phyloP scores from a whole-genome alignment of 164 flowering plant species.

The Piper longum region DNA sequence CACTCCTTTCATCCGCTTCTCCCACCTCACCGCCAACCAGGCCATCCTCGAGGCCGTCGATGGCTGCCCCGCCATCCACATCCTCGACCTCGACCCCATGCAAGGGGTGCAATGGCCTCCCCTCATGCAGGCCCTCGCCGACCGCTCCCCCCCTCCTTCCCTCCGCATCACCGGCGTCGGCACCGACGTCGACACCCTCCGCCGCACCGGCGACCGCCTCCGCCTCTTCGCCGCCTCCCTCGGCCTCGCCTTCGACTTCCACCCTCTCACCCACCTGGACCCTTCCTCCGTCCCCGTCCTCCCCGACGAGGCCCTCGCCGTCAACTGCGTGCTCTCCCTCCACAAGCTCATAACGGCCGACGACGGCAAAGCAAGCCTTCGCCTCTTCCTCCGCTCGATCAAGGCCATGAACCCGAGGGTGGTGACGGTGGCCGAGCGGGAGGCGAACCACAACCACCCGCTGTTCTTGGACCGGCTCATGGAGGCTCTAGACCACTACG shows the following conservation, averaged over 20 bases:
- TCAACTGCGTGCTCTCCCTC: constrained; percentile 56
- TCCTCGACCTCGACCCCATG: constrained; percentile 77
- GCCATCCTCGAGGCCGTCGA: constrained; percentile 75
- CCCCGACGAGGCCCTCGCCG: constrained; percentile 58
- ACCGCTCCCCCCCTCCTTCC: constrained; percentile 35
- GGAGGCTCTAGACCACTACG: constrained; percentile 68
- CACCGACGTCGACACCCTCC: constrained; percentile 33
- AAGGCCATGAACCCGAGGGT: constrained; percentile 62
- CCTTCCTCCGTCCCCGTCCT: constrained; percentile 19
- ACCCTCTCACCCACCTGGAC: constrained; percentile 29
- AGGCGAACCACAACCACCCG: constrained; percentile 63
- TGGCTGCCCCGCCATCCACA: constrained; percentile 47
- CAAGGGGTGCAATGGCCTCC: constrained; percentile 97
- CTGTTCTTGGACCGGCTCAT: constrained; percentile 41
- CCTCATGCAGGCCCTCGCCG: constrained; percentile 75
- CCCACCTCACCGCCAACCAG: constrained; percentile 86
- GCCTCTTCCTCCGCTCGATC: constrained; percentile 38
- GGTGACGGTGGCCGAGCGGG: constrained; percentile 65
- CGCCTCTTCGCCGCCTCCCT: constrained; percentile 58
- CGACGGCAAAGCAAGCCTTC: constrained; percentile 15
- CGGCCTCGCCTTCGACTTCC: constrained; percentile 66
- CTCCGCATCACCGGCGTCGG: constrained; percentile 81
- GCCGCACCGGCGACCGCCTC: constrained; percentile 67
- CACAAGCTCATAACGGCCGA: constrained; percentile 38
- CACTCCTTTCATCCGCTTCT: constrained; percentile 78